phyloP scores from a whole-genome alignment of 164 flowering plant species.

The Stephania japonica region DNA sequence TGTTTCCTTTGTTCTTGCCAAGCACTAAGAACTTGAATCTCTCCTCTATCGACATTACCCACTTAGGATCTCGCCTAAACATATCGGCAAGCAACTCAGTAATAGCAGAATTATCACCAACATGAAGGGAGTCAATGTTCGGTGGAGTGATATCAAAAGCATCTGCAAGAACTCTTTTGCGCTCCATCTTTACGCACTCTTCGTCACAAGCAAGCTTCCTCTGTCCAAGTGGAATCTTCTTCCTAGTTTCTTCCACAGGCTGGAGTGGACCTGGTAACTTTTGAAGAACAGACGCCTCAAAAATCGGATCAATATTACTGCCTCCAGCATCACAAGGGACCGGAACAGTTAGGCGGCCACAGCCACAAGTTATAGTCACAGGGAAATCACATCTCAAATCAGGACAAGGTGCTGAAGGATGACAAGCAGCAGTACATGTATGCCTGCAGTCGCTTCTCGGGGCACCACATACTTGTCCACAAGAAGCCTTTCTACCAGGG shows the following conservation, averaged over 20 bases:
- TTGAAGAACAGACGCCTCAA: slow-evolving; percentile 68
- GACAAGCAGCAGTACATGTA: slow-evolving; percentile 71
- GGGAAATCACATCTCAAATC: slow-evolving; percentile 71
- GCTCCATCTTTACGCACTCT: slow-evolving; percentile 80
- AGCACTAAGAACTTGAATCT: slow-evolving; percentile 77
- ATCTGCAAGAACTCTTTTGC: slow-evolving; percentile 84
- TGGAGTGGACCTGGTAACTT: slow-evolving; percentile 76
- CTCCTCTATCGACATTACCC: slow-evolving; percentile 90
- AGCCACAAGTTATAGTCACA: slow-evolving; percentile 74
- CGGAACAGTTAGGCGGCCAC: slow-evolving; percentile 69
- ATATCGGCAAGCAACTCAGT: slow-evolving; percentile 62
- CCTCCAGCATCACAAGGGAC: slow-evolving; percentile 94
- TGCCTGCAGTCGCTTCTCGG: slow-evolving; percentile 95
- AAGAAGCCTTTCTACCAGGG: slow-evolving; percentile 41
- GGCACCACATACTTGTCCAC: slow-evolving; percentile 94
- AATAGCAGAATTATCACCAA: slow-evolving; percentile 57
- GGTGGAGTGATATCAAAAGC: slow-evolving; percentile 78
- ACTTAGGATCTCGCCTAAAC: slow-evolving; percentile 84
- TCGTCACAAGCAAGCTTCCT: slow-evolving; percentile 87
- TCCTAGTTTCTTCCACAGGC: slow-evolving; percentile 62
- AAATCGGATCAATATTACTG: slow-evolving; percentile 41
- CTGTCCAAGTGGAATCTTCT: slow-evolving; percentile 69
- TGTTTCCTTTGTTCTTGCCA: slow-evolving; percentile 56
- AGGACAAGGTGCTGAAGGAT: slow-evolving; percentile 72
- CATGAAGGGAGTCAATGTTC: slow-evolving; percentile 74